Percentiles rank a stretch among this genome's conserved stretches.
These are phyloP conservation scores for Plectosphaerella plurivora DNA, from an alignment of 2,329 filamentous ascomycete genomes.

Conservation along the genomic window DNA sequence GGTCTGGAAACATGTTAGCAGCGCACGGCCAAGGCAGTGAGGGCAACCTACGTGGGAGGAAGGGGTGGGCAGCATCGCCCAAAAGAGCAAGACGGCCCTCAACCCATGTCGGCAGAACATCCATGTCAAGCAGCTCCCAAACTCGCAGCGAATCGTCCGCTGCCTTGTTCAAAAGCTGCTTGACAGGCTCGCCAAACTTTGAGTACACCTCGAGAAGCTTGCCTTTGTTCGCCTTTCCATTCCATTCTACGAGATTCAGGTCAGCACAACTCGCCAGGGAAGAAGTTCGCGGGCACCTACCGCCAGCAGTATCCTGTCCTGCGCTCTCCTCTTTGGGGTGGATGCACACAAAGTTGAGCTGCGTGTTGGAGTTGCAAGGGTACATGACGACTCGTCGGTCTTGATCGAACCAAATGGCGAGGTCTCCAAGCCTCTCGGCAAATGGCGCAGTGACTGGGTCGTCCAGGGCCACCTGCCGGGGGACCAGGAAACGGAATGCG, in stretches of 20 bases:
- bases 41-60: constrained; percentile 47
- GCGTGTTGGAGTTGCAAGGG: constrained; percentile 36
- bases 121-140: constrained; percentile 61
- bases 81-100: constrained; percentile 51
- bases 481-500: constrained; percentile 51
- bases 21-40: no score
- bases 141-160: constrained; percentile 32
- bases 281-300: no score
- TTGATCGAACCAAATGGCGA: constrained; percentile 33
- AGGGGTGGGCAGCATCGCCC: constrained; percentile 66
- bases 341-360: constrained; percentile 46
- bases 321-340: constrained; percentile 30
- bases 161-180: constrained; percentile 31
- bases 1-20: constrained; percentile 4
- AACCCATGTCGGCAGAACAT: constrained; percentile 49
- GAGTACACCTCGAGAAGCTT: constrained; percentile 32
- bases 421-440: constrained; percentile 18
- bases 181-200: constrained; percentile 35
- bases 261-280: background rate
- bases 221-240: constrained; percentile 26
- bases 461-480: constrained; percentile 17
- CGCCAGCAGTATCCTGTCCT: background rate
- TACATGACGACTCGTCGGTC: constrained; percentile 43
- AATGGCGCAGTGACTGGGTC: constrained; percentile 29
- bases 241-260: constrained; percentile 27